Conservation (phyloP, 257 asterid species). For the Fraxinus quadrangulata region DNA sequence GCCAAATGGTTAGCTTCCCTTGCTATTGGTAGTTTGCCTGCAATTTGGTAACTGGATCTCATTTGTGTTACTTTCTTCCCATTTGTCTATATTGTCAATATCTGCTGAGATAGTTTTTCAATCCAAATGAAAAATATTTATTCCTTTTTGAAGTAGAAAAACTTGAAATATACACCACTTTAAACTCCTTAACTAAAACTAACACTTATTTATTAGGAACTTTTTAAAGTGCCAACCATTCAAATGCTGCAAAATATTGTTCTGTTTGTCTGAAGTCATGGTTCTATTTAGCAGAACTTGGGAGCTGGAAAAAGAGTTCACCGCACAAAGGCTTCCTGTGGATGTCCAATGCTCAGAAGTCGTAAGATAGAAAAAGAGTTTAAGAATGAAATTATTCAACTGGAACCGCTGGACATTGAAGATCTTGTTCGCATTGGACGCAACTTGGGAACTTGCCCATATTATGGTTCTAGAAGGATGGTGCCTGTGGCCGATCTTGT, state of each 20-base stretch:
- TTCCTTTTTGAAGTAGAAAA: background rate
- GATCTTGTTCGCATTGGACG: conserved; percentile 85
- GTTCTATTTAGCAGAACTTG: conserved; percentile 54
- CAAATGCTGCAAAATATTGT: conserved; percentile 17
- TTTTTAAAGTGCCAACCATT: background rate
- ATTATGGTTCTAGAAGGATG: conserved; percentile 91
- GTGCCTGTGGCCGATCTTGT: conserved; percentile 83
- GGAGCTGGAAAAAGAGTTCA: conserved; percentile 58
- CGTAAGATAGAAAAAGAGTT: conserved; percentile 60
- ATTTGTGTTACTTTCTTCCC: background rate
- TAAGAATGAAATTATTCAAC: conserved; percentile 50
- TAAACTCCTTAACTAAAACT: background rate
- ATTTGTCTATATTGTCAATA: background rate
- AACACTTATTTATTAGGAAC: background rate
- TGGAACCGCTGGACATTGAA: conserved; percentile 88
- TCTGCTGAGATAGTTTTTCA: background rate
- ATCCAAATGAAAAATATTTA: background rate
- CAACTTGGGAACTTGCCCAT: conserved; percentile 79
- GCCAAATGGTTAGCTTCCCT: background rate
- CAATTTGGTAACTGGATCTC: background rate
- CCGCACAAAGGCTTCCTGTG: conserved; percentile 53
- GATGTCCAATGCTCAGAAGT: conserved; percentile 83
- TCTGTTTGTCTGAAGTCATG: conserved; percentile 32
- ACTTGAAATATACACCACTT: background rate
- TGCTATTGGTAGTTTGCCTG: background rate